A percentile compares a stretch with the other conserved stretches of the same genome.
These are phyloP conservation scores for Entonaema liquescens DNA, from an alignment of 495 filamentous ascomycete species.

Conservation along the genomic window DNA sequence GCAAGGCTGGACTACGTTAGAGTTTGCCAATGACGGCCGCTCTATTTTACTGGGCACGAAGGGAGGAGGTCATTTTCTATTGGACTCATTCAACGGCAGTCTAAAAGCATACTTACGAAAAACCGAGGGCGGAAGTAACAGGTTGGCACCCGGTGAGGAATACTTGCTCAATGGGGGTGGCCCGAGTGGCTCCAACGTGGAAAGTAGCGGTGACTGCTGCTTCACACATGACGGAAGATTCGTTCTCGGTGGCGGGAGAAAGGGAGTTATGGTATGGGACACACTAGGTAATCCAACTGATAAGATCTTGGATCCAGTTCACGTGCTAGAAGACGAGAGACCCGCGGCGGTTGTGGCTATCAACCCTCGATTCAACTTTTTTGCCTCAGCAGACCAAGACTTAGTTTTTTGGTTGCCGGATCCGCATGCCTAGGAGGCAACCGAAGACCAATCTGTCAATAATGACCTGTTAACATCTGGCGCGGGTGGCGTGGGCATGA, in stretches of 20 bases:
- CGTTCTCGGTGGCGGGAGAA: slow-evolving; percentile 78
- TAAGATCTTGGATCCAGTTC: slow-evolving; percentile 69
- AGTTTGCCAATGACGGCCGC: slow-evolving; percentile 96
- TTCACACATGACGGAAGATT: slow-evolving; percentile 89
- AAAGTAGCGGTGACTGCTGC: slow-evolving; percentile 79
- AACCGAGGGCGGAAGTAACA: slow-evolving; percentile 52
- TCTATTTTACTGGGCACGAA: slow-evolving; percentile 82
- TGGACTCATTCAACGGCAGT: slow-evolving; percentile 87
- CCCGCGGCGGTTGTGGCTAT: slow-evolving; percentile 80
- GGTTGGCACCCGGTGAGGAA: slow-evolving; percentile 59
- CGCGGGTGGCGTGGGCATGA: neutral
- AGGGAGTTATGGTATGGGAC: slow-evolving; percentile 86
- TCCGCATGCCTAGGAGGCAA: slow-evolving; percentile 56
- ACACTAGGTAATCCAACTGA: slow-evolving; percentile 63
- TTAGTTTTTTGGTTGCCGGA: slow-evolving; percentile 91
- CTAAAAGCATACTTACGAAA: slow-evolving; percentile 71
- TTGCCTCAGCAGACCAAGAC: slow-evolving; percentile 88
- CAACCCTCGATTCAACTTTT: slow-evolving; percentile 89
- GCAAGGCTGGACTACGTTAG: slow-evolving; percentile 81
- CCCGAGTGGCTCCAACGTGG: slow-evolving; percentile 46
- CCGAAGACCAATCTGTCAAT: neutral
- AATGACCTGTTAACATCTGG: neutral
- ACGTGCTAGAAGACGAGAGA: slow-evolving; percentile 70
- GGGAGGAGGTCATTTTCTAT: slow-evolving; percentile 80
- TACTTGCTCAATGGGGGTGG: slow-evolving; percentile 42